Base-by-base conservation (phyloP, 306 rosid species). In the Ormosia semicastrata region DNA sequence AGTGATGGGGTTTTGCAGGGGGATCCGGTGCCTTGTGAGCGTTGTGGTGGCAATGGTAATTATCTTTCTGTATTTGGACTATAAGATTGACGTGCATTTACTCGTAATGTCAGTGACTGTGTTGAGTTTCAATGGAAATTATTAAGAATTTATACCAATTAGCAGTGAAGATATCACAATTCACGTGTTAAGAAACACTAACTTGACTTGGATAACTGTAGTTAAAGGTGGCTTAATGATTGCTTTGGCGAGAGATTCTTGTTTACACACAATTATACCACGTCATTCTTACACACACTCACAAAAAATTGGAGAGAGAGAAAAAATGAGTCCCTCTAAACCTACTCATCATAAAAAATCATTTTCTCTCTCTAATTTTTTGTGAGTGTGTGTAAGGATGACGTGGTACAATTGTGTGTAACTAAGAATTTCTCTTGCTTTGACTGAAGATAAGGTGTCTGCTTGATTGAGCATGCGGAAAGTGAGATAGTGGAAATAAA, bases 21-120 rank as follows among this genome's bases (percentile, higher is more conserved):
- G 12, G 98, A 90, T 85, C 98, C 98, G 13, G 91, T 92, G 82
- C 91, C 98, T 71, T 94, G 98, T 82, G 97, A 86, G 73, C 92
- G 94, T 13, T 94, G 98, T 71, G 98, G 85, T 43, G 97, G 98
- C 74, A 94, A 94, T 49, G 98, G 98, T 94, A 87, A 88, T 40
- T 75, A 15, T 34, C 58, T 72, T 70, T 60, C 72, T 81, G 12
- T 17, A 12, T 65, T 80, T 33, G 24, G 73, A 53, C 30, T 74
- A 44, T 33, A 34, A 6, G 37, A 58, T 78, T 69, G 17, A 34
- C 64, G 63, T 41, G 5, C 15, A 58, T 54, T 47, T 34, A 2
- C 37, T 34, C 37, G 3, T 2, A 34, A 34, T 34, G 37, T 34
- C 37, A 34, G 1, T 34, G 37, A 34, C 37, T 40, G 8, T 29